Evolutionary conservation across 2,329 filamentous ascomycete genomes (phyloP).

Genomic region (Didymellaceae sp.): DNA sequence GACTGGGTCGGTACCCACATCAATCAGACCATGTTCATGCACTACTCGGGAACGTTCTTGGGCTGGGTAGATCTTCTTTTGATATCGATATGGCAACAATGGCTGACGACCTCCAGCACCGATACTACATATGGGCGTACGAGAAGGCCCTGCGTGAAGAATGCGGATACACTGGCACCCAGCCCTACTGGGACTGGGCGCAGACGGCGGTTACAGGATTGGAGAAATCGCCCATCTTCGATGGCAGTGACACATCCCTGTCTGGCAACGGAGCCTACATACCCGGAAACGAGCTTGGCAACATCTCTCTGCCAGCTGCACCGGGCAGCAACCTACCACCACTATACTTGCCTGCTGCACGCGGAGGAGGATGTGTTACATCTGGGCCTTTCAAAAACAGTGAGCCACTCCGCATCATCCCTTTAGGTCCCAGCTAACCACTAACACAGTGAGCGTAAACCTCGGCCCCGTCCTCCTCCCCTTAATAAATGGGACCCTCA

Average conservation of each 20-base stretch:
- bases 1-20: constrained; percentile 33
- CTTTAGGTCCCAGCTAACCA: neutral
- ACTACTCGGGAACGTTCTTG: neutral
- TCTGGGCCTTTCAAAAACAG: constrained; percentile 27
- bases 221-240: constrained; percentile 27
- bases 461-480: constrained; percentile 21
- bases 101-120: constrained; percentile 27
- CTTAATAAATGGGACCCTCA: neutral
- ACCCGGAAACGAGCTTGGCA: constrained; percentile 22
- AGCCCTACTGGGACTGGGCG: constrained; percentile 59
- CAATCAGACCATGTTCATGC: constrained; percentile 10
- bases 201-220: constrained; percentile 46
- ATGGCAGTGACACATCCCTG: constrained; percentile 44
- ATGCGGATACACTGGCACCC: constrained; percentile 46
- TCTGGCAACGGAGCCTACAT: constrained; percentile 24
- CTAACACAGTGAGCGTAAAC: constrained; percentile 20
- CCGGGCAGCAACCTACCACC: constrained; percentile 16
- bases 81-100: neutral
- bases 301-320: neutral
- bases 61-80: constrained; percentile 19
- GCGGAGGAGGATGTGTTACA: constrained; percentile 30
- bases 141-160: constrained; percentile 47
- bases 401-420: neutral
- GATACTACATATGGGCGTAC: constrained; percentile 45
- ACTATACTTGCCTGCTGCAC: constrained; percentile 7